Evolutionary conservation across 106 monocot genomes (phyloP), one percentile per base, ranked within the genome.

Genomic region (Agapanthus africanus): DNA sequence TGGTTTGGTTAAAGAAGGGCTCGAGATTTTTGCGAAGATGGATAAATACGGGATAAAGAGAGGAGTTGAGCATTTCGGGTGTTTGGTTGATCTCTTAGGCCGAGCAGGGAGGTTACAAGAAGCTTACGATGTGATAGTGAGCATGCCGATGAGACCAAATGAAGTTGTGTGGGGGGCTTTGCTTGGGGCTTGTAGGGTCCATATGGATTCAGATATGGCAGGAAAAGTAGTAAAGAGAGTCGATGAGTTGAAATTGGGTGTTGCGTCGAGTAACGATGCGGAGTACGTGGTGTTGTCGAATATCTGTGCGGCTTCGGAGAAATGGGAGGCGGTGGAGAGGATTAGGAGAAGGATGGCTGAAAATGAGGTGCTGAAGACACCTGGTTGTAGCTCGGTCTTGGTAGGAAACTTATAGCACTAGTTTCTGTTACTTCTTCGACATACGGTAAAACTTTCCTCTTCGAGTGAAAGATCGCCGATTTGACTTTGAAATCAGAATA

Each of bases 151-250:
- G 25, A 76, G 84, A 10, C 28, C 74, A 0, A 73, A 74, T 14
- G 71, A 84, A 0, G 82, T 74, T 32, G 63, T 83, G 18, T 90
- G 90, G 85, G 85, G 90, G 26, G 74, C 90, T 19, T n/a, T 90
- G 65, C 67, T 85, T 6, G 66, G 80, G 0, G 74, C 85, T 38
- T 82, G 77, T 16, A 40, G 85, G 15, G 65, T 46, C 33, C 54
- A 85, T 32, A 36, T 39, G n/a, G 67, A 82, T 64, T 62, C n/a
- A 22, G 75, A 80, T 8, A 70, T 85, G 67, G 82, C 85, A 35
- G 82, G 78, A 26, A 37, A 40, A 28, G 57, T 90, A 52, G 39
- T 63, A n/a, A 13, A 30, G 18, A 49, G 69, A 23, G 21, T 77
- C 7, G 42, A 30, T 39, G 18, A 33, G 19, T 37, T 69, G 71